Conservation (phyloP, 2,329 filamentous ascomycete species). For the Kalmusia sp. region DNA sequence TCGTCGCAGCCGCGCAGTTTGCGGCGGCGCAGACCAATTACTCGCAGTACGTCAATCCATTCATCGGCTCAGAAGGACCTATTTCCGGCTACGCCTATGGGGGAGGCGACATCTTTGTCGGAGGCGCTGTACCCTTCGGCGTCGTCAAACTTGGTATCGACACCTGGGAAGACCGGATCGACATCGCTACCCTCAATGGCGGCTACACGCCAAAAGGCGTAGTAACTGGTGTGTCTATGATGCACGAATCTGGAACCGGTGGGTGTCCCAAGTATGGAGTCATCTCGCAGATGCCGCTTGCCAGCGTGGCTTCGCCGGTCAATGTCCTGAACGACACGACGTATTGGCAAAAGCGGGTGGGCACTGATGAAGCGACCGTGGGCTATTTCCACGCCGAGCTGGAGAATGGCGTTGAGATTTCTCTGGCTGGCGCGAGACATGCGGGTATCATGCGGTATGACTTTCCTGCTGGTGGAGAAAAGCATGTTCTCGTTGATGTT, state of each 20-base stretch:
- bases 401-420: conserved; percentile 62
- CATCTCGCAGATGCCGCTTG: conserved; percentile 59
- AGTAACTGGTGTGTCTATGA: conserved; percentile 45
- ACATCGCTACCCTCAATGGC: conserved; percentile 37
- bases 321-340: conserved; percentile 50
- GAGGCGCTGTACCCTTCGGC: conserved; percentile 40
- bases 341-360: conserved; percentile 46
- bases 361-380: conserved; percentile 56
- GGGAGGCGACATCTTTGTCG: conserved; percentile 44
- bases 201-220: conserved; percentile 47
- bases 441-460: conserved; percentile 68
- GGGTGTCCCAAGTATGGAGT: conserved; percentile 75
- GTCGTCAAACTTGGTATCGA: conserved; percentile 47
- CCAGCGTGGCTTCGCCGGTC: conserved; percentile 50
- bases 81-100: conserved; percentile 53
- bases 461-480: conserved; percentile 51
- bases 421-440: conserved; percentile 64
- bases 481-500: conserved; percentile 53
- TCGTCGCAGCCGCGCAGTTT: not conserved
- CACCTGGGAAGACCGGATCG: conserved; percentile 32
- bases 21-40: conserved; percentile 37
- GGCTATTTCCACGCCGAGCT: conserved; percentile 68
- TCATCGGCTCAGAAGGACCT: conserved; percentile 58
- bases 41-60: conserved; percentile 56
- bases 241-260: conserved; percentile 59